Base-by-base conservation (phyloP, 2,329 filamentous ascomycete genomes). In the Colletotrichum tropicale region DNA sequence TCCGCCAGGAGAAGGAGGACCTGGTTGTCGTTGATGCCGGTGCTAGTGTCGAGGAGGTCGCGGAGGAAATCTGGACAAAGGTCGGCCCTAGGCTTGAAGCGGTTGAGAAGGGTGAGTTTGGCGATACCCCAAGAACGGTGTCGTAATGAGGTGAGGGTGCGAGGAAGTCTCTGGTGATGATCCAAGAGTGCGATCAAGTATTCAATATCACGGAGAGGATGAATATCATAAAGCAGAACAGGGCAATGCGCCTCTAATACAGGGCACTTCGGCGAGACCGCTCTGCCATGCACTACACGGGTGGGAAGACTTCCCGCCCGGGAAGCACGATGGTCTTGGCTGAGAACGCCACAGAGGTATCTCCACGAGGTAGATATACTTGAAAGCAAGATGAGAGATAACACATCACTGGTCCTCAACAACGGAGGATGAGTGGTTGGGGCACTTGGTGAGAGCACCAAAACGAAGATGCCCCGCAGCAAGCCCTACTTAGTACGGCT, bases 21-120 rank as follows among this genome's bases (percentile, higher is more conserved):
- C 83, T 91, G 58, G 84, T 87, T 55, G 88, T 92, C 6, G 85
- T 91, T 12, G 88, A 91, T 80, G 91, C 91, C 3, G 88, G 89
- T 0, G 82, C 86, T 3, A 87, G 84, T 3, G 86, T 91, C 2
- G 91, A 92, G 64, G 91, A 89, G 74, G 90, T 93, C 8, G 87
- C 87, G 8, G 88, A 89, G 72, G 86, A 87, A 79, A 85, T 93
- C 28, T 92, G 91, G 91, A 83, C 81, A 56, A 85, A 87, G 77
- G 89, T 91, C 1, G 79, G 81, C 79, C 82, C 80, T n/a, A 84
- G 86, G 72, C 80, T 92, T 13, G 87, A 87, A 70, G 83, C 84
- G 28, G 89, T 91, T 16, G 88, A 89, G 77, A 84, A 84, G 69
- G 89, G 90, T 0, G 87, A 89, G 79, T 79, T 88, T 21, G 89